Evolutionary conservation across 2,329 filamentous ascomycete species (phyloP), one percentile per base, ranked within the genome.

Genomic region (Botrytis paeoniae): DNA sequence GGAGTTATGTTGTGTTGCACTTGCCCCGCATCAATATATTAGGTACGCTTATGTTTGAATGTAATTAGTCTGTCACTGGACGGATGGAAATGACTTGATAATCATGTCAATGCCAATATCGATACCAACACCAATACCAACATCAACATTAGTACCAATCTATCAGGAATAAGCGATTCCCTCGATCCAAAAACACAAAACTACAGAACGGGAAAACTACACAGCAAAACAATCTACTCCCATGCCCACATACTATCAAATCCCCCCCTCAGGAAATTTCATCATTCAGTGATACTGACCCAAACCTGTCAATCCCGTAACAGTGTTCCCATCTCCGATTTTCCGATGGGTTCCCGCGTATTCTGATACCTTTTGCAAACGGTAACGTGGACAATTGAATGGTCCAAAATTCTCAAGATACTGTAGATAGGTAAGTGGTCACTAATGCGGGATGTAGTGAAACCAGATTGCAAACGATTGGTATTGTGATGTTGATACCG

Each of bases 11-110:
- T 61, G 59, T 32, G 22, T 37, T 61, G 20, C 57, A 29, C 25
- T 63, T 57, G 64, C 35, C 48, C 65, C 35, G 65, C 65, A 68
- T 51, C 65, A 37, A 51, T 41, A 39, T 54, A 14, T 16, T 9
- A 20, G 14, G 45, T 12, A 29, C 35, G 6, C 37, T 66, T 22
- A 14, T 6, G 6, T 39, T n/a, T n/a, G 60, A n/a, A 18, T 48
- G 3, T n/a, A 29, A 39, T 68, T 68, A 35, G 64, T 41, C 45
- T 68, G 64, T 68, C 64, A 68, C 64, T 68, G 45, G 64, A 68
- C 64, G 35, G 64, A 57, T 68, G 35, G 16, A 54, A 54, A 68
- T 54, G 45, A 54, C 45, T 39, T 25, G 45, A 51, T 35, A 29
- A 48, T 48, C 32, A 35, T 32, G 16, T 25, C n/a, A 25, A 64